Evolutionary conservation across 2,329 filamentous ascomycete species (phyloP).

Genomic region (Thelonectria olida): DNA sequence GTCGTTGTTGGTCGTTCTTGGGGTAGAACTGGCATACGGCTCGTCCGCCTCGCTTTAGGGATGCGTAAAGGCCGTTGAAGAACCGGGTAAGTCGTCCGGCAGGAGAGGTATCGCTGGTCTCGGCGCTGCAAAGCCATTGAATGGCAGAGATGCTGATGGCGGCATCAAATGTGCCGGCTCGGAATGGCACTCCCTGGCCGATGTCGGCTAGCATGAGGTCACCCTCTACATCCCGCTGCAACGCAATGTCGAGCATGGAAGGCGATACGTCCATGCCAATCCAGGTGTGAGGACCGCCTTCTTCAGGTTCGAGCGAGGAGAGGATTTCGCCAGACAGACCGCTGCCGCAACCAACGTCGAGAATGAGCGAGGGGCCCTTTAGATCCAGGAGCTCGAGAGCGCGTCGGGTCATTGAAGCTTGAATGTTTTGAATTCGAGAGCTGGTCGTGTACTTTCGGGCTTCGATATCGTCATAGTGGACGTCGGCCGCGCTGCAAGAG

Average conservation of each 20-base stretch:
- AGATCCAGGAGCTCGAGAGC: constrained; percentile 92
- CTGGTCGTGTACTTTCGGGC: constrained; percentile 97
- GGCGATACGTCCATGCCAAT: constrained; percentile 96
- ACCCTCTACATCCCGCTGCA: constrained; percentile 91
- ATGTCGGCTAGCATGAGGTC: constrained; percentile 96
- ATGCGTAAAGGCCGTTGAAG: constrained; percentile 91
- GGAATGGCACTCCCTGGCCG: constrained; percentile 93
- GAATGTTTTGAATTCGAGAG: constrained; percentile 94
- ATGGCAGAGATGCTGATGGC: constrained; percentile 94
- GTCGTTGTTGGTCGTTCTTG: constrained; percentile 90
- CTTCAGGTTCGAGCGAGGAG: constrained; percentile 71
- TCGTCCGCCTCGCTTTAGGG: constrained; percentile 81
- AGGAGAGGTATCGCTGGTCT: constrained; percentile 84
- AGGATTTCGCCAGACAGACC: constrained; percentile 95
- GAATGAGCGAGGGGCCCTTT: constrained; percentile 81
- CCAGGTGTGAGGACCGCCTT: constrained; percentile 91
- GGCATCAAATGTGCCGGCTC: constrained; percentile 91
- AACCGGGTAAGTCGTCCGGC: constrained; percentile 83
- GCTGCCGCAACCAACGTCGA: constrained; percentile 96
- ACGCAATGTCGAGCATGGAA: constrained; percentile 95
- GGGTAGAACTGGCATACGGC: constrained; percentile 99
- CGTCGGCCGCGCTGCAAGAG: constrained; percentile 80
- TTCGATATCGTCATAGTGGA: constrained; percentile 96
- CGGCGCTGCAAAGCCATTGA: constrained; percentile 99
- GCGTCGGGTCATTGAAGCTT: constrained; percentile 92